Percentiles rank a stretch among this genome's conserved stretches.
These are phyloP conservation scores for Calocybe cyanea DNA, from an alignment of 768 basidiomycete genomes.

Conservation along the genomic window DNA sequence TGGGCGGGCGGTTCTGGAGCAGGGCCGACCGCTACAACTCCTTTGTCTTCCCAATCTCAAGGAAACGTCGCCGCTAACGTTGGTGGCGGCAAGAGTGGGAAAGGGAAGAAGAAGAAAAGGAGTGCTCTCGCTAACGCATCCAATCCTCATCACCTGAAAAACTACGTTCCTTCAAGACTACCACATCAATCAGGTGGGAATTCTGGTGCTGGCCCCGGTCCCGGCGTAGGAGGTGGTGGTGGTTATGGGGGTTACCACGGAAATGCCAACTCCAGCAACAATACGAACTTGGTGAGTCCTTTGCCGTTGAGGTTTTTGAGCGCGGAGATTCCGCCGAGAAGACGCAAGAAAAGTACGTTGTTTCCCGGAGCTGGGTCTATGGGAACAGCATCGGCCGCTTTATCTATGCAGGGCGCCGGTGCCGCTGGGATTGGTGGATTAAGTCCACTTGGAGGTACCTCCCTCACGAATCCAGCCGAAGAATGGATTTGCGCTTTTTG, in stretches of 20 bases:
- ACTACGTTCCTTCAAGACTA: conserved; percentile 86
- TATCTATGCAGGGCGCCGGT: conserved; percentile 14
- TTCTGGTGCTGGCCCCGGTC: conserved; percentile 23
- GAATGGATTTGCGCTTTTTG: conserved; percentile 96
- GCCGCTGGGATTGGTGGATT: no score
- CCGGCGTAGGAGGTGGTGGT: conserved; percentile 15
- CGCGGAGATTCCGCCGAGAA: conserved; percentile 58
- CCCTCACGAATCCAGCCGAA: conserved; percentile 51
- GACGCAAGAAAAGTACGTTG: conserved; percentile 15
- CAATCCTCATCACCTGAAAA: conserved; percentile 92
- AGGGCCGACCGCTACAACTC: no score
- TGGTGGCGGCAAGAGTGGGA: conserved; percentile 25
- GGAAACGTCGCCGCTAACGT: background rate
- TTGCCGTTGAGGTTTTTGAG: conserved; percentile 63
- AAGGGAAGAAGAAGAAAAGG: conserved; percentile 89
- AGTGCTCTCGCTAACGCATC: conserved; percentile 88
- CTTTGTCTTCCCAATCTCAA: no score
- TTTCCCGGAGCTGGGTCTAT: no score
- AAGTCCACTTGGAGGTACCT: no score
- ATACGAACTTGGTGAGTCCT: conserved; percentile 51
- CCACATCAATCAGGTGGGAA: conserved; percentile 42
- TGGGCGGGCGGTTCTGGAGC: background rate
- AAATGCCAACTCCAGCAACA: conserved; percentile 20
- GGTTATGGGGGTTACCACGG: background rate
- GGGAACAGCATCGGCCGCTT: no score